Evolutionary conservation across 2,329 filamentous ascomycete species (phyloP).

Genomic region (Fusarium haematococcum): DNA sequence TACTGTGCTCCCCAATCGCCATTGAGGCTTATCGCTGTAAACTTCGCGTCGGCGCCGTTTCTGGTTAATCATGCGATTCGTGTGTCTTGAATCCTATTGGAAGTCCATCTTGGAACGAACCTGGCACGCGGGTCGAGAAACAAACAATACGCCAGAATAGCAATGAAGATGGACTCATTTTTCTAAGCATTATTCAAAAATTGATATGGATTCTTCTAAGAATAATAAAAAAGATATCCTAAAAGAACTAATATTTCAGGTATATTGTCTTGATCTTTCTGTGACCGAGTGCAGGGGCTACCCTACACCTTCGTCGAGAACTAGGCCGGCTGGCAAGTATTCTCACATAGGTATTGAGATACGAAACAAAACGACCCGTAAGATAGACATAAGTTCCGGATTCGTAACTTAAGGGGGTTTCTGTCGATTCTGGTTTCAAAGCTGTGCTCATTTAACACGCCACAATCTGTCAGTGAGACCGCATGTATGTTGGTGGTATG

Average conservation of each 20-base stretch:
- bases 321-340: too few species aligned
- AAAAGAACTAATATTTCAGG: too few species aligned
- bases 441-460: neutral
- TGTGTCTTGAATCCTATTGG: neutral
- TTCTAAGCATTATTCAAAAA: too few species aligned
- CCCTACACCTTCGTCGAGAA: too few species aligned
- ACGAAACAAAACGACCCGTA: neutral
- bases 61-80: neutral
- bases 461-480: neutral
- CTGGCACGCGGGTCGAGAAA: neutral
- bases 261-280: too few species aligned
- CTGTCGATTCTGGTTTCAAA: neutral
- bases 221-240: too few species aligned
- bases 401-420: neutral
- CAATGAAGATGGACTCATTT: too few species aligned
- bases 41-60: neutral
- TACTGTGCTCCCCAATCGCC: neutral
- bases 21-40: neutral
- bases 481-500: neutral
- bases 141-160: too few species aligned
- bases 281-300: too few species aligned
- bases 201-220: too few species aligned
- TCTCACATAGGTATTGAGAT: neutral
- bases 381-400: neutral
- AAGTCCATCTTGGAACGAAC: neutral